Percentiles rank a stretch among this genome's conserved stretches.
Evolutionary conservation across 1,139 yeast species (phyloP).

Genomic region (Scheffersomyces quercinus): DNA sequence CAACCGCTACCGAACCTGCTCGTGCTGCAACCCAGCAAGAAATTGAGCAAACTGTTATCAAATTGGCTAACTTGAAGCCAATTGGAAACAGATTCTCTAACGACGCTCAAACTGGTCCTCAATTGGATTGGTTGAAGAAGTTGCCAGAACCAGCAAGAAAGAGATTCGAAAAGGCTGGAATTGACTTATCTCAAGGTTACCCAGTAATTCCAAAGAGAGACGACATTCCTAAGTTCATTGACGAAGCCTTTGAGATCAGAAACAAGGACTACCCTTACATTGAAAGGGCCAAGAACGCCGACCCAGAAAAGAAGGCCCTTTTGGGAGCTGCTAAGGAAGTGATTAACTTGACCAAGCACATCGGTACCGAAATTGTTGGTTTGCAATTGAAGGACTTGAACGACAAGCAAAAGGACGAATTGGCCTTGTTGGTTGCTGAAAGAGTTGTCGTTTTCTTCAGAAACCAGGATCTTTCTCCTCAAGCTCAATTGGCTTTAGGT

Average conservation of each 20-base stretch:
- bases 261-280: constrained; percentile 39
- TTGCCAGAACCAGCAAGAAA: constrained; percentile 37
- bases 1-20: constrained; percentile 1
- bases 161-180: constrained; percentile 35
- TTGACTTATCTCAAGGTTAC: constrained; percentile 44
- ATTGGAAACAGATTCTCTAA: constrained; percentile 12
- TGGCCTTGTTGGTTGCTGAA: constrained; percentile 51
- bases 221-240: constrained; percentile 48
- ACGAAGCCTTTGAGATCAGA: constrained; percentile 51
- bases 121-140: constrained; percentile 9
- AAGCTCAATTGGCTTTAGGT: constrained; percentile 45
- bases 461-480: constrained; percentile 48
- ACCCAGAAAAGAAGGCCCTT: constrained; percentile 53
- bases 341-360: constrained; percentile 44
- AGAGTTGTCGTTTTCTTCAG: constrained; percentile 50
- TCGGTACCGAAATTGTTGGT: constrained; percentile 60
- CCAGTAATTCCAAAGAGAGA: constrained; percentile 35
- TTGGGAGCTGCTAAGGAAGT: constrained; percentile 55
- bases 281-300: constrained; percentile 52
- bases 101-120: constrained; percentile 7
- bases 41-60: constrained; percentile 13
- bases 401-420: constrained; percentile 49
- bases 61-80: constrained; percentile 18
- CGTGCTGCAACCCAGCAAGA: constrained; percentile 9
- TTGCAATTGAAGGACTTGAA: constrained; percentile 49